These are phyloP conservation scores for Castanea crenata DNA, from an alignment of 306 rosid genomes.

Conservation along the genomic window DNA sequence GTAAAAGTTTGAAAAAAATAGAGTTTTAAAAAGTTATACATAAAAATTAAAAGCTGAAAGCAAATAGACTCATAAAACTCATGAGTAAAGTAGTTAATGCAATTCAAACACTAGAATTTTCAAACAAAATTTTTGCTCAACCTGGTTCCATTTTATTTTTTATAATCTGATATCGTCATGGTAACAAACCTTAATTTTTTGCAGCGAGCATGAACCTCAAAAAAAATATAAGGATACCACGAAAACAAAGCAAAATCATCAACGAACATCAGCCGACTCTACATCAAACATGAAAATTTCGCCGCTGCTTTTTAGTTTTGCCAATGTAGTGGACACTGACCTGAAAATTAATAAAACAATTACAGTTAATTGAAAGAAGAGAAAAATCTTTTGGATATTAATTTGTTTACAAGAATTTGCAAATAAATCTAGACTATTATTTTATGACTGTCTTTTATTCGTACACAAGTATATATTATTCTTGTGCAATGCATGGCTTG, in stretches of 20 bases:
- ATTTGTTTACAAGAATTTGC: too few species aligned
- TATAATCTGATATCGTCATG: neutral
- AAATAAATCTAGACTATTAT: too few species aligned
- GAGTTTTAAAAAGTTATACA: too few species aligned
- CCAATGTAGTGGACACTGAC: slow-evolving; percentile 64
- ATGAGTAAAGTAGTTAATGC: neutral
- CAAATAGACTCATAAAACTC: too few species aligned
- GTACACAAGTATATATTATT: too few species aligned
- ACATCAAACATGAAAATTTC: slow-evolving; percentile 81
- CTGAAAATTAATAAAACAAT: too few species aligned
- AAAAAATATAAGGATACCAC: neutral
- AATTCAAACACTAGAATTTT: neutral
- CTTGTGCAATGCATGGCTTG: too few species aligned
- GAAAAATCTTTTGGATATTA: too few species aligned
- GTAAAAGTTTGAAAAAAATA: too few species aligned
- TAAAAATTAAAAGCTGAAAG: too few species aligned
- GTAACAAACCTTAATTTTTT: neutral
- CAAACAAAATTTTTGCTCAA: neutral
- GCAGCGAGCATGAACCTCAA: neutral
- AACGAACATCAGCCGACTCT: slow-evolving; percentile 63
- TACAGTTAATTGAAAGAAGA: too few species aligned
- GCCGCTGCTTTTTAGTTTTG: slow-evolving; percentile 70
- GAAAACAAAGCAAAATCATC: slow-evolving; percentile 22
- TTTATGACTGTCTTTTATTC: too few species aligned
- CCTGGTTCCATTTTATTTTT: neutral